phyloP scores from a whole-genome alignment of 108 stramenopile genomes.

The Cyclotella distinguenda region DNA sequence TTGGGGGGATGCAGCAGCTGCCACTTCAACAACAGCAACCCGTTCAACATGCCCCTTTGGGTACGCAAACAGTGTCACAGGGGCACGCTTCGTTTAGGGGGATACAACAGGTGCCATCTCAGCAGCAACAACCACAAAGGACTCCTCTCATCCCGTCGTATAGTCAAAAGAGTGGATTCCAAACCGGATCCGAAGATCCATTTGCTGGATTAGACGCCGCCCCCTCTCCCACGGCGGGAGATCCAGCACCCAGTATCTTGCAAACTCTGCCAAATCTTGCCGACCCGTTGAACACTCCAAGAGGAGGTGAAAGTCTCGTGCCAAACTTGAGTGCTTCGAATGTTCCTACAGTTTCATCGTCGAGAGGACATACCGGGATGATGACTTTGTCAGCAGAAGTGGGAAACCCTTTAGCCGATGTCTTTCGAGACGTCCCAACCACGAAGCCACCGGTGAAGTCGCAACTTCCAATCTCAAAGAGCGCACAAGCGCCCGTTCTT shows the following conservation, averaged over 20 bases:
- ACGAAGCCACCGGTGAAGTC: neutral
- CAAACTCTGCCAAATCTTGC: too few species aligned
- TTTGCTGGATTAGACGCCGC: slow-evolving; percentile 74
- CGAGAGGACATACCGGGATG: slow-evolving; percentile 1
- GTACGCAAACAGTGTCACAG: slow-evolving; percentile 6
- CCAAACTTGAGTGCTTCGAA: neutral
- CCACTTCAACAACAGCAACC: slow-evolving; percentile 9
- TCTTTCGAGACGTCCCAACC: slow-evolving; percentile 12
- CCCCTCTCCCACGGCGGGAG: slow-evolving; percentile 11
- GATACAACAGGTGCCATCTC: too few species aligned
- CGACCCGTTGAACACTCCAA: too few species aligned
- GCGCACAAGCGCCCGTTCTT: too few species aligned
- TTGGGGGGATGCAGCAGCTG: slow-evolving; percentile 22
- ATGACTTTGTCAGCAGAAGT: neutral
- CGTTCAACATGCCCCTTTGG: too few species aligned
- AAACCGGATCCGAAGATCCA: slow-evolving; percentile 65
- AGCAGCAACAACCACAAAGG: neutral
- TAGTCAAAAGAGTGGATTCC: slow-evolving; percentile 32
- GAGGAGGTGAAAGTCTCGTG: neutral
- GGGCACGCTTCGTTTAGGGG: slow-evolving; percentile 1
- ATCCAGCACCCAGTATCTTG: neutral
- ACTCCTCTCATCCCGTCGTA: slow-evolving; percentile 13
- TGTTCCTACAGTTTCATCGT: neutral
- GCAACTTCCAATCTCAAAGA: too few species aligned
- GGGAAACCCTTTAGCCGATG: slow-evolving; percentile 6